Evolutionary conservation across 202 grass and related monocot genomes (phyloP), one percentile per base, ranked within the genome.

Genomic region (Cymbopogon flexuosus): DNA sequence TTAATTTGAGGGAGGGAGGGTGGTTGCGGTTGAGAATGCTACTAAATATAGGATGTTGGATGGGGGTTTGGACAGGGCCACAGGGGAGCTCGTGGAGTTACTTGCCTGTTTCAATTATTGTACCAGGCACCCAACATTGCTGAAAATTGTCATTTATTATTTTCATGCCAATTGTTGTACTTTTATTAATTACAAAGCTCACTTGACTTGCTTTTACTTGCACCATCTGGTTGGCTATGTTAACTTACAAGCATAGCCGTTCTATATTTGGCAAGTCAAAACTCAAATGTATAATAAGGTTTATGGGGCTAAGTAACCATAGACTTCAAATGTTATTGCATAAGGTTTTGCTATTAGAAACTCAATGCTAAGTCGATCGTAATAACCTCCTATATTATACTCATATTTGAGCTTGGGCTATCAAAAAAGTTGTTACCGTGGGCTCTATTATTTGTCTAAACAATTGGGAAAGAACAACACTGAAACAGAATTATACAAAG

Each of bases 401-500:
- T 65, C 42, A 18, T 37, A 3, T 75, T 60, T 46, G 3, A 75
- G 35, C 63, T 76, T 45, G 62, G 33, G 16, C 9, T 60, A 54
- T 73, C 42, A 27, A 81, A 59, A 81, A 77, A 41, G 19, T 19
- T 78, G 2, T 75, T 80, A 56, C 34, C 3, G 18, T 81, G 65
- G 13, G 29, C 15, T 49, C 41, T 70, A 16, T 79, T 13, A 73
- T 73, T 60, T 18, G 1, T 73, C 68, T 18, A 60, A 39, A 75
- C 30, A 74, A 52, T 41, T 65, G 14, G 15, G 3, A 73, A 78
- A 69, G 58, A 60, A 68, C 15, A 3, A 2, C 60, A 67, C 13
- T 45, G 70, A 59, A 73, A 65, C 62, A 79, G 8, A 78, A 62
- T 8, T 74, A 65, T 51, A 81, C 65, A 73, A 68, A 67, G 29